Evolutionary conservation across 2,329 filamentous ascomycete genomes (phyloP), one percentile per base, ranked within the genome.

Genomic region (Paramyrothecium roridum): DNA sequence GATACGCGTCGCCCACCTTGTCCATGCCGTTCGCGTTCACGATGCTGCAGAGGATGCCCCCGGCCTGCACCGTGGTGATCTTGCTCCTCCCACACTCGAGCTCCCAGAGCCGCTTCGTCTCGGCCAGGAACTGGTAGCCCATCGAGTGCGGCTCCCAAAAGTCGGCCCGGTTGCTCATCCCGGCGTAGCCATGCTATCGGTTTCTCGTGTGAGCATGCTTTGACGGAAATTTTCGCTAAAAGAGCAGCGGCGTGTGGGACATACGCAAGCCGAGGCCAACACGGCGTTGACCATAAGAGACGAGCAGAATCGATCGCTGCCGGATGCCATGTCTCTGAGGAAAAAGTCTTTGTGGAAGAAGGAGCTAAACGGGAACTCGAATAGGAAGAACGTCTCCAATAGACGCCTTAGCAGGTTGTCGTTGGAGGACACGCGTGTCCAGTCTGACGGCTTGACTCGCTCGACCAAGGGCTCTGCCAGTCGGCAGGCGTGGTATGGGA

Each of bases 291-390:
- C 70, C 17, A 75, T 62, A 3, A 74, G 56, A 22, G 62, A 51
- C 1, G 71, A 72, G 55, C 73, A 74, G 57, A 69, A 72, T 2
- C 64, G 62, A 2, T 55, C 49, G 8, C 59, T 59, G 11, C 60
- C 63, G 1, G 57, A 55, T 11, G 58, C 63, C 69, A 75, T 70
- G 34, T 73, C 72, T 33, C 70, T 59, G 2, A 74, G 59, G 47
- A 75, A 73, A 17, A 60, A 67, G 46, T 71, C 69, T 56, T 71
- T 73, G n/a, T 74, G 69, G 46, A 74, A 69, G 8, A 60, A 57
- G 1, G 66, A 61, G n/a, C 66, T 66, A 56, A 62, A 70, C 12
- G 66, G 65, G 48, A 69, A 68, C 40, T 73, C 68, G 52, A 66
- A 63, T 3, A 67, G 57, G 20, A 69, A 56, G 52, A 64, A 70